Evolutionary conservation across 257 asterid genomes (phyloP).

Genomic region (Gentiana dahurica): DNA sequence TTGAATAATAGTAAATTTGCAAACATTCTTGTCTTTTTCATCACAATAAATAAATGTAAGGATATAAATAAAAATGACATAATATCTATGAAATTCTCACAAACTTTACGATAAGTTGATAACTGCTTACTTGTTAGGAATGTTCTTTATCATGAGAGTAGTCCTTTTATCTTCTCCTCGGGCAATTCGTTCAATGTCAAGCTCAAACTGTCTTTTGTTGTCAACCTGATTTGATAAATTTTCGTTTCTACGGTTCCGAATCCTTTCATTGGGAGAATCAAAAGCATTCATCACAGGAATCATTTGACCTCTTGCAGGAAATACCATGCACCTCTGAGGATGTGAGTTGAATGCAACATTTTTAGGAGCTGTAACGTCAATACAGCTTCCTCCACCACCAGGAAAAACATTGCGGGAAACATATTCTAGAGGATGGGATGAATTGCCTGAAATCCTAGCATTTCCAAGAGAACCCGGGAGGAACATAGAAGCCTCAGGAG

Average conservation of each 20-base stretch:
- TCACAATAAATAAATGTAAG: background rate
- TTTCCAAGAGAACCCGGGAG: conserved; percentile 92
- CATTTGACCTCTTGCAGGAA: conserved; percentile 81
- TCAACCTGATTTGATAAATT: conserved; percentile 55
- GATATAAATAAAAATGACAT: background rate
- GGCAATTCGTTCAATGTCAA: conserved; percentile 69
- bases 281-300: conserved; percentile 72
- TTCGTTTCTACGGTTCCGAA: conserved; percentile 65
- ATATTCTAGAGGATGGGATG: conserved; percentile 71
- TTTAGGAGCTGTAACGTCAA: conserved; percentile 58
- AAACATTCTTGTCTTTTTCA: background rate
- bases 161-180: conserved; percentile 96
- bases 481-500: conserved; percentile 73
- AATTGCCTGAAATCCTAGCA: conserved; percentile 65
- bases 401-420: conserved; percentile 62
- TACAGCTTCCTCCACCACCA: conserved; percentile 47
- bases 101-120: too few species aligned
- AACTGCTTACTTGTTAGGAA: conserved; percentile 91
- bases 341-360: conserved; percentile 61
- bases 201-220: conserved; percentile 92
- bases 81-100: too few species aligned
- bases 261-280: conserved; percentile 86
- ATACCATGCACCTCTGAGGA: conserved; percentile 76
- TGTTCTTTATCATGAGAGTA: conserved; percentile 93
- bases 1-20: too few species aligned